Evolutionary conservation across 2,329 filamentous ascomycete species (phyloP).

Genomic region (Xylaria sp.): DNA sequence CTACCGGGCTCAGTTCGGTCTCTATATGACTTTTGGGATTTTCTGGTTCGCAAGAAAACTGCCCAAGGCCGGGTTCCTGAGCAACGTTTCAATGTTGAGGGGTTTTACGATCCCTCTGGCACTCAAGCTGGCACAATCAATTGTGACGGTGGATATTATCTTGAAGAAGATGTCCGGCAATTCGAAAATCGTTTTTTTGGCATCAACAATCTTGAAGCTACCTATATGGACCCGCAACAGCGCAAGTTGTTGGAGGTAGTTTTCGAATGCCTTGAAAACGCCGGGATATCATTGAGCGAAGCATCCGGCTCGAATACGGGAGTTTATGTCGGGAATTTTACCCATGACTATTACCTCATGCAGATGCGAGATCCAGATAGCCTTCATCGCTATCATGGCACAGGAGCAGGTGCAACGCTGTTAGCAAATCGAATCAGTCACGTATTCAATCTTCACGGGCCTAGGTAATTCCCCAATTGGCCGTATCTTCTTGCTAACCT

Average conservation of each 20-base stretch:
- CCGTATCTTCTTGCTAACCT: background rate
- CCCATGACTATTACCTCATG: background rate
- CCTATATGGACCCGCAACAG: constrained; percentile 41
- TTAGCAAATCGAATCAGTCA: constrained; percentile 36
- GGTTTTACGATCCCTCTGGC: constrained; percentile 23
- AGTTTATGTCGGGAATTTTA: constrained; percentile 26
- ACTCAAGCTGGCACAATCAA: constrained; percentile 5
- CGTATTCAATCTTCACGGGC: constrained; percentile 41
- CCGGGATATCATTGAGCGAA: constrained; percentile 21
- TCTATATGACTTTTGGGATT: constrained; percentile 15
- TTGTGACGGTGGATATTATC: constrained; percentile 31
- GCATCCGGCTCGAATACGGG: constrained; percentile 21
- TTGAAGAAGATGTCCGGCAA: constrained; percentile 26
- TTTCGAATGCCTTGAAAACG: no score
- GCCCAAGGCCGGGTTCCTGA: constrained; percentile 11
- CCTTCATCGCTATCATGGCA: constrained; percentile 12
- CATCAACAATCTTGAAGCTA: constrained; percentile 18
- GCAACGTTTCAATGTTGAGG: constrained; percentile 18
- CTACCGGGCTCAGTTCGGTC: constrained; percentile 3
- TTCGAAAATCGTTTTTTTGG: constrained; percentile 22
- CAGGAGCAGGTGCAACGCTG: background rate
- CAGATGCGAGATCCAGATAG: background rate
- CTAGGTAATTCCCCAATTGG: constrained; percentile 40
- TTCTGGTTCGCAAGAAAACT: constrained; percentile 9
- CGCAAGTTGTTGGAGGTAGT: no score